These are phyloP conservation scores for Leccinum sublutescens DNA, from an alignment of 768 basidiomycete genomes.

Conservation along the genomic window DNA sequence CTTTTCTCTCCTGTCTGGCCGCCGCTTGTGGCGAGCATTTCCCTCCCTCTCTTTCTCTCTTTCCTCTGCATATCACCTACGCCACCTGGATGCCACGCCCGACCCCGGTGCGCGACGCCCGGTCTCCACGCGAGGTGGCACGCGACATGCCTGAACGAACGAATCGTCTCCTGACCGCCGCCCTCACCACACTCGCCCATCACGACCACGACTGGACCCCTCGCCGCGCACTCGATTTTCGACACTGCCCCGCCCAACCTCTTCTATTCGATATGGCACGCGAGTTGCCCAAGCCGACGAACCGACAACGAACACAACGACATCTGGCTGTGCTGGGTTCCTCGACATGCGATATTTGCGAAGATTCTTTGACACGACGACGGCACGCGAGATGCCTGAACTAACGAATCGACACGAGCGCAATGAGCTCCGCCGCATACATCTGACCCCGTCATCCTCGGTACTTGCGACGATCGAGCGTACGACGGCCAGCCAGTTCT, in stretches of 20 bases:
- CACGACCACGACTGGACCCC: neutral
- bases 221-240: neutral
- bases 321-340: neutral
- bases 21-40: neutral
- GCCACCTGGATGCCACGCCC: neutral
- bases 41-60: neutral
- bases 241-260: neutral
- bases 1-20: neutral
- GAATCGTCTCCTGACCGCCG: neutral
- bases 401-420: neutral
- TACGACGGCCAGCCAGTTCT: neutral
- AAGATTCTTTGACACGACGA: neutral
- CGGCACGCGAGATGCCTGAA: neutral
- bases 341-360: neutral
- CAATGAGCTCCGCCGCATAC: too few species aligned
- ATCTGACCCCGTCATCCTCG: neutral
- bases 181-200: neutral
- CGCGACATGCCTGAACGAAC: slow-evolving; percentile 1
- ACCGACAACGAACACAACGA: neutral
- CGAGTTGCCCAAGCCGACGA: neutral
- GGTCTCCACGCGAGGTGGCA: neutral
- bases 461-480: neutral
- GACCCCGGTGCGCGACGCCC: neutral
- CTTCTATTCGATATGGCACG: neutral
- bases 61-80: neutral